Base-by-base conservation (phyloP, 106 monocot genomes). In the Iris macrosiphon region DNA sequence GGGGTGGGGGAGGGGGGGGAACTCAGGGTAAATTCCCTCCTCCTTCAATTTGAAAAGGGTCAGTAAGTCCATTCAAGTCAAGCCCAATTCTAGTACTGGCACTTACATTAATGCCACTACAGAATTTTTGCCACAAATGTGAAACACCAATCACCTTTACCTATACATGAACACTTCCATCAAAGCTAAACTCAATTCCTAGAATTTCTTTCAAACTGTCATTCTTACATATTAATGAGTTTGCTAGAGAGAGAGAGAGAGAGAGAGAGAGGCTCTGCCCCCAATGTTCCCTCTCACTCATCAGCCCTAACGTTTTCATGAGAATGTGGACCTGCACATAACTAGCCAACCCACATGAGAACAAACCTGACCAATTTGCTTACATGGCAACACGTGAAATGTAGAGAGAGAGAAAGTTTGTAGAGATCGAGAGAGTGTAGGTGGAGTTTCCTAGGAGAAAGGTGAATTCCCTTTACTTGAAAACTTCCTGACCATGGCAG, bases 331-430 rank as follows among this genome's bases (percentile, higher is more conserved):
- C 74, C 64, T 58, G 61, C 60, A 14, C 69, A 47, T 59, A 57
- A 52, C 45, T 61, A 45, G 72, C 76, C 72, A 84, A 74, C 44
- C 60, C 75, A 71, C 60, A 76, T 70, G 40, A 49, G 65, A 76
- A 85, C 84, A 85, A 71, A 60, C 39, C 64, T 60, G 59, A 63
- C 74, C 35, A 62, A 43, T 30, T 14, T 63, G 67, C 72, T 66
- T 71, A 83, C 73, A 73, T 76, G 79, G 80, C 80, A 66, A 46
- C 83, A 73, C 71, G 88, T 82, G 81, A 85, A 65, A 19, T 21
- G 16, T 44, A 60, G 51, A 64, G 61, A 43, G 66, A 70, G 74
- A 66, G n/a, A n/a, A n/a, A 35, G 34, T 10, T 35, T 4, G 7
- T 4, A 35, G 34, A 4, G 34, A 35, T 4, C 34, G 34, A 35